phyloP scores from a whole-genome alignment of 2,329 filamentous ascomycete genomes.

The Aspergillus sp. region DNA sequence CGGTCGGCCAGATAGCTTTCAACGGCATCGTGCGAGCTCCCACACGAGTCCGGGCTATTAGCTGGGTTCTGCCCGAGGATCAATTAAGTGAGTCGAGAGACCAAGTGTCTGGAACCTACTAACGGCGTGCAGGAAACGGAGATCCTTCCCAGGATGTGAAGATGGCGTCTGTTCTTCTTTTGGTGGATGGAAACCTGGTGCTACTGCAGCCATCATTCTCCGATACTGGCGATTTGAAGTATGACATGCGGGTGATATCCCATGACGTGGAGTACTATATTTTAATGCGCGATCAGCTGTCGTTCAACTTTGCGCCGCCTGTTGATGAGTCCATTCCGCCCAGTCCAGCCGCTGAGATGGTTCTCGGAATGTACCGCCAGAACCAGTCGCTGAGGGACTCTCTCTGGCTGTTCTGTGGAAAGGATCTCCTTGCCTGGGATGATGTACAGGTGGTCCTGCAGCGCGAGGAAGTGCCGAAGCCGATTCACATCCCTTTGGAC shows the following conservation, averaged over 20 bases:
- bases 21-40: conserved; percentile 93
- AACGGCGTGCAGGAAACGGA: conserved; percentile 52
- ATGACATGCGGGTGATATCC: conserved; percentile 94
- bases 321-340: conserved; percentile 40
- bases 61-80: conserved; percentile 88
- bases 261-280: conserved; percentile 95
- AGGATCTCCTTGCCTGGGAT: conserved; percentile 76
- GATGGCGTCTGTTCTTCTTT: conserved; percentile 82
- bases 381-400: conserved; percentile 66
- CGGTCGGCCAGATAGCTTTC: conserved; percentile 96
- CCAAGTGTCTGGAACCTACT: conserved; percentile 4
- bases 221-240: conserved; percentile 77
- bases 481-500: conserved; percentile 74
- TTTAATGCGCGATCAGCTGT: conserved; percentile 75
- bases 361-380: conserved; percentile 35
- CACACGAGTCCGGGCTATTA: conserved; percentile 81
- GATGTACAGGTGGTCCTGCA: conserved; percentile 76
- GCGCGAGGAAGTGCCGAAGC: conserved; percentile 62
- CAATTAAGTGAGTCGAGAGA: conserved; percentile 55
- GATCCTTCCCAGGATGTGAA: conserved; percentile 94
- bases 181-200: conserved; percentile 96
- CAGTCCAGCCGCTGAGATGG: conserved; percentile 40
- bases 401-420: conserved; percentile 88
- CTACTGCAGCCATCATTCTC: conserved; percentile 78
- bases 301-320: conserved; percentile 38